Percentiles rank a stretch among this genome's conserved stretches.
Conservation (phyloP, 257 asterid genomes). For the Echium plantagineum region DNA sequence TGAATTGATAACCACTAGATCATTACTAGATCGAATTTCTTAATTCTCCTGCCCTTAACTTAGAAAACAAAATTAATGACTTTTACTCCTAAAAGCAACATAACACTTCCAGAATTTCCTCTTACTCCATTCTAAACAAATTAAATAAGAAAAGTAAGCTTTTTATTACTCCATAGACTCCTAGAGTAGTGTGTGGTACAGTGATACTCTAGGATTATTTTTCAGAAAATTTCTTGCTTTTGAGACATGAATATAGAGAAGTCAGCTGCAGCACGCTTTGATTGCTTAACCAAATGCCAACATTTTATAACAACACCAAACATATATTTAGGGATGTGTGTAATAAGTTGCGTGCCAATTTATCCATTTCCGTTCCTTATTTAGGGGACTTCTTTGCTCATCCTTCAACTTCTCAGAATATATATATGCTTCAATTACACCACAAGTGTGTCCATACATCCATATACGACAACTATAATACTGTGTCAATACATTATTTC, state of each 20-base stretch:
- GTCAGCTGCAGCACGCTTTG: neutral
- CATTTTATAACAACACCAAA: slow-evolving; percentile 9
- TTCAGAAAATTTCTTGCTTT: neutral
- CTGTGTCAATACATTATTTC: too few relatives aligned
- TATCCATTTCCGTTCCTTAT: slow-evolving; percentile 32
- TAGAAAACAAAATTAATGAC: neutral
- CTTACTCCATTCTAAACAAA: neutral
- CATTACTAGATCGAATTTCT: too few relatives aligned
- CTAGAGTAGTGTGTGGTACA: too few relatives aligned
- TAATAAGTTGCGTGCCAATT: slow-evolving; percentile 53
- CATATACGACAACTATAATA: too few relatives aligned
- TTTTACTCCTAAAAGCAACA: neutral
- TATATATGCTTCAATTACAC: slow-evolving; percentile 12
- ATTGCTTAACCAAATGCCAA: slow-evolving; percentile 20
- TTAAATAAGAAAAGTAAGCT: too few relatives aligned
- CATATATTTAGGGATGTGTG: slow-evolving; percentile 11
- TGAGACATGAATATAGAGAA: slow-evolving; percentile 6
- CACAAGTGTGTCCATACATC: too few relatives aligned
- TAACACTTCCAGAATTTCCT: neutral
- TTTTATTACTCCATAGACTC: too few relatives aligned
- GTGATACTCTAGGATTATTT: too few relatives aligned
- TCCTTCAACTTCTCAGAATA: slow-evolving; percentile 20
- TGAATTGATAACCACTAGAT: too few relatives aligned
- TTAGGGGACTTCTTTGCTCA: slow-evolving; percentile 5
- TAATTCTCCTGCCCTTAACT: too few relatives aligned